phyloP scores from a whole-genome alignment of 2,329 filamentous ascomycete genomes.

The Fusarium buxicola region DNA sequence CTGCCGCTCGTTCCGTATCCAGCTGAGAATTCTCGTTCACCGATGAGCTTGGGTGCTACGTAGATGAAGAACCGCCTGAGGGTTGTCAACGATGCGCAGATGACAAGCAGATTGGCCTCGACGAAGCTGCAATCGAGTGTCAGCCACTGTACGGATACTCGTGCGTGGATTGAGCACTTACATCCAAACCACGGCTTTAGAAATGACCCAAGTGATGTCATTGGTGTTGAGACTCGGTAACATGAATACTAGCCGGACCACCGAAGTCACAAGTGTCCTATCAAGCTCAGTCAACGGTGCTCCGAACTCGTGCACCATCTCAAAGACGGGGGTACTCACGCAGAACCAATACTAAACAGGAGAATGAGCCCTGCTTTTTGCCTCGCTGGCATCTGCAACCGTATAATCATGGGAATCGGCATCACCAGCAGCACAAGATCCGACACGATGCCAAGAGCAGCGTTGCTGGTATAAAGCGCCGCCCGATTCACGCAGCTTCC shows the following conservation, averaged over 20 bases:
- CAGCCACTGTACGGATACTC: constrained; percentile 9
- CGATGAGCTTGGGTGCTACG: constrained; percentile 42
- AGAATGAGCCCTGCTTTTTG: constrained; percentile 59
- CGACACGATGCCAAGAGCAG: constrained; percentile 60
- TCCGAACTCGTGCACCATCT: fast-evolving
- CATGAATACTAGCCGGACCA: constrained; percentile 49
- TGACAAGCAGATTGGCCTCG: constrained; percentile 52
- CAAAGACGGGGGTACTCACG: constrained; percentile 35
- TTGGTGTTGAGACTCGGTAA: constrained; percentile 40
- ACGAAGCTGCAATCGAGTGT: constrained; percentile 45
- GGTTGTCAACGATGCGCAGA: constrained; percentile 53
- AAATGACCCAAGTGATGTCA: constrained; percentile 50
- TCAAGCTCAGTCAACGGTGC: constrained; percentile 9
- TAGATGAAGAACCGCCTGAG: constrained; percentile 51
- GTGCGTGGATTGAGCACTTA: constrained; percentile 23
- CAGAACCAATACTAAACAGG: constrained; percentile 59
- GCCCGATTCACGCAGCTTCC: constrained; percentile 56
- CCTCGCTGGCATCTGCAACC: constrained; percentile 57
- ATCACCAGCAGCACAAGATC: constrained; percentile 60
- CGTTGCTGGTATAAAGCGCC: constrained; percentile 47
- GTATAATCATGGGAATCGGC: constrained; percentile 59
- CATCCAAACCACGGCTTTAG: constrained; percentile 47
- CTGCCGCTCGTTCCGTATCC: constrained; percentile 11
- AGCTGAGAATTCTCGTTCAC: constrained; percentile 31
- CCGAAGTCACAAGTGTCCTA: constrained; percentile 53